Evolutionary conservation across 2,329 filamentous ascomycete genomes (phyloP).

Genomic region (Colletotrichum kahawae): DNA sequence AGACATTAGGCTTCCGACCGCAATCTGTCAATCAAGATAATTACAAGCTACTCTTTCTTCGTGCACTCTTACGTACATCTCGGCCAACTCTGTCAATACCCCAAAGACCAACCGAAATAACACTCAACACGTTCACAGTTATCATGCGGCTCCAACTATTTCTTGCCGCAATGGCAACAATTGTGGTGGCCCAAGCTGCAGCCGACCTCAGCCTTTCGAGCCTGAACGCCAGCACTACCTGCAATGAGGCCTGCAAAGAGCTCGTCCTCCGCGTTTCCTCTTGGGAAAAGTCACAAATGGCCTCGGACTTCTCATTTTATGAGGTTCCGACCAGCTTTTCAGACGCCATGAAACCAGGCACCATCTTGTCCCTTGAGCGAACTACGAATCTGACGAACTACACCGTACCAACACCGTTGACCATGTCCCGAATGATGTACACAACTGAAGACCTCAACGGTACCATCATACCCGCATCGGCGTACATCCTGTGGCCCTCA

Average conservation of each 20-base stretch:
- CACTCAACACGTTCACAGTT: background rate
- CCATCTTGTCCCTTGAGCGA: background rate
- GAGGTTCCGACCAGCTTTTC: background rate
- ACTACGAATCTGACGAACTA: background rate
- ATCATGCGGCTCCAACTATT: background rate
- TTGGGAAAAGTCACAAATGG: background rate
- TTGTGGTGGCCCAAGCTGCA: background rate
- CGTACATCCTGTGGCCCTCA: background rate
- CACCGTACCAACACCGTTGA: background rate
- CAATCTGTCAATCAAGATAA: background rate
- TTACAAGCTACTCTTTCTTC: background rate
- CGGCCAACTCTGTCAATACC: background rate
- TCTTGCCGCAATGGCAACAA: background rate
- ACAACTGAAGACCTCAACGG: background rate
- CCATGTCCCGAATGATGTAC: background rate
- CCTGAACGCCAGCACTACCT: background rate
- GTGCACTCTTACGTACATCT: background rate
- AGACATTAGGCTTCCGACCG: background rate
- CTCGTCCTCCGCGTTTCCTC: background rate
- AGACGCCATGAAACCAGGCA: background rate
- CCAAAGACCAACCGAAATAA: background rate
- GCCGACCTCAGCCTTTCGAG: background rate
- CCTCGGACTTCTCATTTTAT: background rate
- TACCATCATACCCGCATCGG: background rate
- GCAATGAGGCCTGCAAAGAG: background rate